Evolutionary conservation across 345 rosid genomes (phyloP).

Genomic region (Euphorbia tirucalli): DNA sequence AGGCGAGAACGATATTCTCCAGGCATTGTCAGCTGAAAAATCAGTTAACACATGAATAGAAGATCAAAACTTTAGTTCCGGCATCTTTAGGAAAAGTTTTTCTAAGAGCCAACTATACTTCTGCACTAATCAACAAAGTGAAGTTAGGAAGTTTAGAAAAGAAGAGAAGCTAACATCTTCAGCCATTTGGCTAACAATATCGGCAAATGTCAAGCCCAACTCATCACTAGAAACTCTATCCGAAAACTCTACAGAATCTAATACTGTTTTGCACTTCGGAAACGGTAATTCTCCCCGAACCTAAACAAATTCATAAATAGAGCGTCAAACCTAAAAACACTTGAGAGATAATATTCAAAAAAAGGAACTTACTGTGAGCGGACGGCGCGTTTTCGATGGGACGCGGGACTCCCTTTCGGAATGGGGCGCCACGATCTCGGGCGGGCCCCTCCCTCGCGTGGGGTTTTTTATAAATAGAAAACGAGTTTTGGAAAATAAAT

Average conservation of each 20-base stretch:
- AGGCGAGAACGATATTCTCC: slow-evolving; percentile 82
- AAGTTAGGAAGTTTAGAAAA: background rate
- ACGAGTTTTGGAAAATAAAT: too few relatives aligned
- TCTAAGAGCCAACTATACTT: too few relatives aligned
- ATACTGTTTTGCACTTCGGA: slow-evolving; percentile 67
- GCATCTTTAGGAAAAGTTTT: too few relatives aligned
- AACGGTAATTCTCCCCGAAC: slow-evolving; percentile 87
- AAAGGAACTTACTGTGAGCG: slow-evolving; percentile 47
- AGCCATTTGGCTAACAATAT: slow-evolving; percentile 85
- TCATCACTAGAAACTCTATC: slow-evolving; percentile 48
- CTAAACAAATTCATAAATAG: slow-evolving; percentile 33
- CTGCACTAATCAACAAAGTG: background rate
- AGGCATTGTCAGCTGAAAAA: slow-evolving; percentile 75
- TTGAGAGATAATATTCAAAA: background rate
- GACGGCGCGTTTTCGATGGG: too few relatives aligned
- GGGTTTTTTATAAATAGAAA: too few relatives aligned
- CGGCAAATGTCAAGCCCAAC: slow-evolving; percentile 67
- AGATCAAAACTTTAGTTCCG: background rate
- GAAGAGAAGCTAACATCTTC: slow-evolving; percentile 60
- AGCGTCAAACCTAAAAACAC: slow-evolving; percentile 10
- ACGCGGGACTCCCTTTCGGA: too few relatives aligned
- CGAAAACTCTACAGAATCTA: slow-evolving; percentile 73
- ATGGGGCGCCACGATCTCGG: too few relatives aligned
- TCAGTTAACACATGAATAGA: background rate
- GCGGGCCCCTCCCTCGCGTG: too few relatives aligned